phyloP scores from a whole-genome alignment of 129 eudicot species.

The Pulicaria dysenterica region DNA sequence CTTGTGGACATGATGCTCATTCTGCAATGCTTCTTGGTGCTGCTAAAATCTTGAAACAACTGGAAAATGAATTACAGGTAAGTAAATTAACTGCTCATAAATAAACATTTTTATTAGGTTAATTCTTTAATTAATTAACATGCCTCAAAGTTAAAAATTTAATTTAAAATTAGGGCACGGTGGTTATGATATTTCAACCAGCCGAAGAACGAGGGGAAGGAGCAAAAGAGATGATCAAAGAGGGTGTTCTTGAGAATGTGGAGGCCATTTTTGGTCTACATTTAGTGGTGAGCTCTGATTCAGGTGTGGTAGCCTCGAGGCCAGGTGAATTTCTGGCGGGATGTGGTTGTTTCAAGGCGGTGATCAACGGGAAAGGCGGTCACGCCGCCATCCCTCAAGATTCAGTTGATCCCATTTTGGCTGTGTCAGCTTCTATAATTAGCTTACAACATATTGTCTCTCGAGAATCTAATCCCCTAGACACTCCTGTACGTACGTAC shows the following conservation, averaged over 20 bases:
- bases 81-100: not conserved
- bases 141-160: no score
- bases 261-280: slow-evolving; percentile 71
- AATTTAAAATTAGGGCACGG: slow-evolving; percentile 48
- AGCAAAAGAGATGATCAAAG: slow-evolving; percentile 58
- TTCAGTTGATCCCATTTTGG: slow-evolving; percentile 59
- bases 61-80: slow-evolving; percentile 44
- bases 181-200: slow-evolving; percentile 69
- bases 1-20: slow-evolving; percentile 93
- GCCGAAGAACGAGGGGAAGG: slow-evolving; percentile 75
- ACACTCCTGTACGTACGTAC: slow-evolving; percentile 59
- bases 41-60: slow-evolving; percentile 67
- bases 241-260: slow-evolving; percentile 57
- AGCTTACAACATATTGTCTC: slow-evolving; percentile 70
- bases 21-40: slow-evolving; percentile 91
- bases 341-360: slow-evolving; percentile 67
- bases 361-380: slow-evolving; percentile 47
- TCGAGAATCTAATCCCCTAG: slow-evolving; percentile 67
- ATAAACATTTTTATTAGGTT: not conserved
- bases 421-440: slow-evolving; percentile 60
- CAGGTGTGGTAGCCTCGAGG: slow-evolving; percentile 52
- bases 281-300: slow-evolving; percentile 38
- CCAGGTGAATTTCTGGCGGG: slow-evolving; percentile 75
- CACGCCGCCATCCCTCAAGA: slow-evolving; percentile 55
- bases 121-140: not conserved